Percentiles rank a stretch among this genome's conserved stretches.
phyloP scores from a whole-genome alignment of 106 monocot species.

The Acorus gramineus region DNA sequence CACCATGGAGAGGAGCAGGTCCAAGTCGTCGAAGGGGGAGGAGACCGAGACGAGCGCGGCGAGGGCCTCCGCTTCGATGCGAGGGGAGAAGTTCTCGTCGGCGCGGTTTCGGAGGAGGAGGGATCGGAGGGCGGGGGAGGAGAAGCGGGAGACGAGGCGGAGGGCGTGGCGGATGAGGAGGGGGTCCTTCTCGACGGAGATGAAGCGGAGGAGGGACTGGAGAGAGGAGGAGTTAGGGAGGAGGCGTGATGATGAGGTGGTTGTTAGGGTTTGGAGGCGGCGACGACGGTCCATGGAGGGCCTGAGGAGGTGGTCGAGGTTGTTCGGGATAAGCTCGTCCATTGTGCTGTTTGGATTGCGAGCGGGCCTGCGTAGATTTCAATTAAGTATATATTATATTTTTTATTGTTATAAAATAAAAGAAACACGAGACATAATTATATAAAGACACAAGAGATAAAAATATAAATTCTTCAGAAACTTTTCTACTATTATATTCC shows the following conservation, averaged over 20 bases:
- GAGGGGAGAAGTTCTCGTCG: neutral
- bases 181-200: neutral
- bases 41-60: constrained; percentile 24
- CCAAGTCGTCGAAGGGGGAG: constrained; percentile 15
- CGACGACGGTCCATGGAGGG: neutral
- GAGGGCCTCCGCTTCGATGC: constrained; percentile 34
- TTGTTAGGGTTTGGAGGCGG: constrained; percentile 4
- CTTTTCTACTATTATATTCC: too few species aligned
- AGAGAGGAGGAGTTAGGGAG: constrained; percentile 7
- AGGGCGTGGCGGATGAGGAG: constrained; percentile 13
- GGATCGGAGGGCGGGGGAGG: constrained; percentile 9
- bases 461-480: too few species aligned
- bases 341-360: neutral
- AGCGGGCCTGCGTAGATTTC: too few species aligned
- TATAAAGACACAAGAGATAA: too few species aligned
- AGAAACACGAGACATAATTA: too few species aligned
- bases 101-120: constrained; percentile 1
- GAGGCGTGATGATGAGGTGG: constrained; percentile 7
- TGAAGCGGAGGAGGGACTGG: constrained; percentile 10
- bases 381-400: too few species aligned
- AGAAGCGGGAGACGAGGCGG: neutral
- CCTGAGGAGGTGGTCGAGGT: constrained; percentile 1
- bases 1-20: constrained; percentile 30
- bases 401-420: too few species aligned
- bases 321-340: constrained; percentile 9